Evolutionary conservation across 768 basidiomycete genomes (phyloP).

Genomic region (Albatrellus ellisii): DNA sequence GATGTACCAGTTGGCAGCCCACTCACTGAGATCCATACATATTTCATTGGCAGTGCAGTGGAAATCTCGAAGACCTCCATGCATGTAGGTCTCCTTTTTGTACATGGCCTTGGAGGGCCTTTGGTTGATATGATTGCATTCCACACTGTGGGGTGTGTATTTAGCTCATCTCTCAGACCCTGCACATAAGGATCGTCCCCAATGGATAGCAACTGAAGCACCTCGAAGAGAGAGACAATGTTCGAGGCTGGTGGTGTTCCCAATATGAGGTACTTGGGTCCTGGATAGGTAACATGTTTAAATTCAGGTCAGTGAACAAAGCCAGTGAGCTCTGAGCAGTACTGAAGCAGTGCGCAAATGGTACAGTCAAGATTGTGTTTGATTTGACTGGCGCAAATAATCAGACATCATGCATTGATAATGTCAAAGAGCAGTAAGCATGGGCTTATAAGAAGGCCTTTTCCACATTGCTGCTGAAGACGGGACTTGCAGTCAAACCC

Average conservation of each 20-base stretch:
- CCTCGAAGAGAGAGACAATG: slow-evolving; percentile 30
- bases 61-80: slow-evolving; percentile 54
- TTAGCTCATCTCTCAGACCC: slow-evolving; percentile 33
- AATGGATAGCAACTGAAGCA: slow-evolving; percentile 39
- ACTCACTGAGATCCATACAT: slow-evolving; percentile 47
- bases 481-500: slow-evolving; percentile 76
- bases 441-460: slow-evolving; percentile 43
- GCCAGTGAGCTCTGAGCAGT: slow-evolving; percentile 40
- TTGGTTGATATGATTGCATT: slow-evolving; percentile 45
- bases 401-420: not conserved
- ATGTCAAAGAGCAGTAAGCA: not conserved
- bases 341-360: slow-evolving; percentile 46
- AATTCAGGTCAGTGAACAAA: slow-evolving; percentile 57
- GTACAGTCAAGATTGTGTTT: slow-evolving; percentile 58
- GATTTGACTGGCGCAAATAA: slow-evolving; percentile 37
- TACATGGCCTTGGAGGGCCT: slow-evolving; percentile 47
- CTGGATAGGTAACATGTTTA: slow-evolving; percentile 38
- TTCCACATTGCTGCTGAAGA: slow-evolving; percentile 61
- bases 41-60: slow-evolving; percentile 41
- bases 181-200: slow-evolving; percentile 55
- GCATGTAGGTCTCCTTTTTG: slow-evolving; percentile 47
- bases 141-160: slow-evolving; percentile 22
- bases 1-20: slow-evolving; percentile 75
- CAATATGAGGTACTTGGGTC: slow-evolving; percentile 19
- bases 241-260: slow-evolving; percentile 34